Percentiles rank a stretch among this genome's conserved stretches.
Conservation (phyloP, 2,329 filamentous ascomycete species). For the Aspergillus ruber region DNA sequence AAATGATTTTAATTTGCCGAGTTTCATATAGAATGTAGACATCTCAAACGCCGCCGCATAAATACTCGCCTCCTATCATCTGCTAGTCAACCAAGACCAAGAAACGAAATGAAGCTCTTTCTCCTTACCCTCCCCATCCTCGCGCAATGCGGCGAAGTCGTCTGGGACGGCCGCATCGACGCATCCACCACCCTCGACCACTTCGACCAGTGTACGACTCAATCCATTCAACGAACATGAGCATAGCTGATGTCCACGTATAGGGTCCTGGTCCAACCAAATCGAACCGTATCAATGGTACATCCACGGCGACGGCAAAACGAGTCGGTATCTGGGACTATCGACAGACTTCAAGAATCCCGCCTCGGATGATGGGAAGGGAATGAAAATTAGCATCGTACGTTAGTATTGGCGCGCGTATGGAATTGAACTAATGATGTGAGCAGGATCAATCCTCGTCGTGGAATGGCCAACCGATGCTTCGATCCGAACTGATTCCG, state of each 20-base stretch:
- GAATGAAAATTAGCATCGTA: conserved; percentile 61
- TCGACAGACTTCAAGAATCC: conserved; percentile 59
- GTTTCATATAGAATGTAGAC: background rate
- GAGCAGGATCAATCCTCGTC: conserved; percentile 41
- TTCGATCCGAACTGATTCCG: conserved; percentile 67
- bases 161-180: conserved; percentile 25
- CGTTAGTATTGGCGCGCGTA: background rate
- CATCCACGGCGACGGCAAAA: conserved; percentile 57
- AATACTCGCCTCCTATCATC: background rate
- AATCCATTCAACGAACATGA: background rate
- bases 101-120: background rate
- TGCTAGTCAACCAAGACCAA: too few relatives aligned
- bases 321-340: conserved; percentile 54
- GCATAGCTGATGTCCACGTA: background rate
- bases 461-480: conserved; percentile 68
- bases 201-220: conserved; percentile 20
- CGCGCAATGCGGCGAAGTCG: conserved; percentile 15
- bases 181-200: conserved; percentile 14
- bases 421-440: conserved; percentile 35
- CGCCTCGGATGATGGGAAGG: conserved; percentile 57
- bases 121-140: conserved; percentile 1
- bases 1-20: too few relatives aligned
- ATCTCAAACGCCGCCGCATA: background rate
- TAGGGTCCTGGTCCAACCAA: conserved; percentile 61
- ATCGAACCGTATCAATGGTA: conserved; percentile 69